These are phyloP conservation scores for Xylariaceae sp. DNA, from an alignment of 2,329 filamentous ascomycete species.

Conservation along the genomic window DNA sequence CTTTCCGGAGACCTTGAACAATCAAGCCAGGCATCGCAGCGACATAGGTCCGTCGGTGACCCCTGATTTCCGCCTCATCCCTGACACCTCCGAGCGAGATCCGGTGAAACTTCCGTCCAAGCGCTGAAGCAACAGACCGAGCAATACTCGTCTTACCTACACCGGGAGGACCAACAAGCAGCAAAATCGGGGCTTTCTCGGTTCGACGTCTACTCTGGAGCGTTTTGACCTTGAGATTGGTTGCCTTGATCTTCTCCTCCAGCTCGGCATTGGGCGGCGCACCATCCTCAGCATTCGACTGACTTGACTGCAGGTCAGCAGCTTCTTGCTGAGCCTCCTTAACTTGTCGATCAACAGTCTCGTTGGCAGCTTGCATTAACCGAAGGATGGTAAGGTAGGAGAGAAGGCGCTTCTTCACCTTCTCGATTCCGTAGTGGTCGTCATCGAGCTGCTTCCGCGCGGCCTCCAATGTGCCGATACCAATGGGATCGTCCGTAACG, in stretches of 20 bases:
- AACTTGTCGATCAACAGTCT: slow-evolving; percentile 75
- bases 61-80: slow-evolving; percentile 94
- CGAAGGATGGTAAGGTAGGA: slow-evolving; percentile 96
- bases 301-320: slow-evolving; percentile 40
- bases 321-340: slow-evolving; percentile 57
- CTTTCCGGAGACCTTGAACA: slow-evolving; percentile 90
- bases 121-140: slow-evolving; percentile 83
- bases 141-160: slow-evolving; percentile 95
- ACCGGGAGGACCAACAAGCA: slow-evolving; percentile 88
- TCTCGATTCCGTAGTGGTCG: slow-evolving; percentile 93
- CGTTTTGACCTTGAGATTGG: slow-evolving; percentile 63
- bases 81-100: slow-evolving; percentile 94
- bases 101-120: slow-evolving; percentile 92
- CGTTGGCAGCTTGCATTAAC: slow-evolving; percentile 86
- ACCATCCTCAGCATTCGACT: slow-evolving; percentile 31
- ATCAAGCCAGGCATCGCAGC: slow-evolving; percentile 98
- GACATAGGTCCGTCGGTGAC: slow-evolving; percentile 91
- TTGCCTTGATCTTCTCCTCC: slow-evolving; percentile 37
- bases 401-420: slow-evolving; percentile 92
- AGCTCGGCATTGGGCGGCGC: slow-evolving; percentile 35
- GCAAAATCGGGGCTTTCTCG: slow-evolving; percentile 92
- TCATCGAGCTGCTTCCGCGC: slow-evolving; percentile 89
- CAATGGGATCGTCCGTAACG: slow-evolving; percentile 78
- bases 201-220: slow-evolving; percentile 78
- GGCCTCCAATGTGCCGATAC: slow-evolving; percentile 67